Evolutionary conservation across 495 filamentous ascomycete genomes (phyloP), one percentile per base, ranked within the genome.

Genomic region (Haplographium delicatum): DNA sequence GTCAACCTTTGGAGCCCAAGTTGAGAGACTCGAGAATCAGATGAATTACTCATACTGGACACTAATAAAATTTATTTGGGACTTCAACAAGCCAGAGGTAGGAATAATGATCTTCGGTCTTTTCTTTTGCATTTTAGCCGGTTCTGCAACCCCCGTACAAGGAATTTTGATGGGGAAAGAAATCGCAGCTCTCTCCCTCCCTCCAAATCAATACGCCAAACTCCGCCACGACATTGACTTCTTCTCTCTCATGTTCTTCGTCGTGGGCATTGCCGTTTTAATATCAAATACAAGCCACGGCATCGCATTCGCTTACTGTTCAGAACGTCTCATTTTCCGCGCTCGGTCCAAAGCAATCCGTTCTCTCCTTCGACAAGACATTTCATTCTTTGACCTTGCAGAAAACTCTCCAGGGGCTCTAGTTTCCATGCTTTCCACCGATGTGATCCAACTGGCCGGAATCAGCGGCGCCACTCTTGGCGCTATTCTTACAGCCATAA

Each of bases 81-180:
- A 74, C 16, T 91, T 96, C 72, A 96, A 96, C 64, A 76, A 66
- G 37, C 57, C 76, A 9, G 89, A 96, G 60, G 79, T 77, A 66
- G 67, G 71, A 20, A 68, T 79, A 20, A 91, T 96, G 85, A 26
- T 83, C 7, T 42, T 88, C 47, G 91, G 88, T 11, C 70, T 95
- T 26, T 60, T 85, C 63, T 86, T 80, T 58, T 82, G 83, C 18
- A 73, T 84, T 62, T 82, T 96, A 50, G 81, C 82, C 43, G 91
- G 91, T 57, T 76, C 80, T 46, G 87, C 81, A 44, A 85, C 95
- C 62, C 89, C 91, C 9, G 81, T 80, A 2, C 89, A 95, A 62
- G 81, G 26, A 10, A n/a, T 58, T n/a, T 30, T 49, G 9, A 1
- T 58, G 2, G 49, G 31, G 3, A 28, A 53, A 20, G 20, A 31